A percentile compares a stretch with the other conserved stretches of the same genome.
phyloP scores from a whole-genome alignment of 1,139 yeast genomes.

The Wickerhamiella pararugosa region DNA sequence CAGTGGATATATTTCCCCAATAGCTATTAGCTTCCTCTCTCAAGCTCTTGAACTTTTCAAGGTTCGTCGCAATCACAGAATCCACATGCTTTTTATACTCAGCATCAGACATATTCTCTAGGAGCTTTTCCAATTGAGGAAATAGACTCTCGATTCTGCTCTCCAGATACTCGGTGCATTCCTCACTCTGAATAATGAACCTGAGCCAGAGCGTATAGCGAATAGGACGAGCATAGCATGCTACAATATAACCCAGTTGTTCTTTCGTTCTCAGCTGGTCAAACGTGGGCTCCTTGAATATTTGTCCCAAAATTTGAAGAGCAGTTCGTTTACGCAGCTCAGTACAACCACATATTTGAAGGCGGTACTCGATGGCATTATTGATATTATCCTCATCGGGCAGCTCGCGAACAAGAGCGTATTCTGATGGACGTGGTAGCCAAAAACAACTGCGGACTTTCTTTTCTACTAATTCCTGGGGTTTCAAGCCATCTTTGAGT shows the following conservation, averaged over 20 bases:
- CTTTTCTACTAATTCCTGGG: conserved; percentile 18
- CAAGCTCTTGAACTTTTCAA: conserved; percentile 61
- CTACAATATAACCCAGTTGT: conserved; percentile 82
- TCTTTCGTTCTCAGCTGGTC: conserved; percentile 83
- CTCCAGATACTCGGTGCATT: conserved; percentile 58
- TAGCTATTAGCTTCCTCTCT: conserved; percentile 56
- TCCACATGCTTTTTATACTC: conserved; percentile 56
- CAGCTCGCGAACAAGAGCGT: conserved; percentile 6
- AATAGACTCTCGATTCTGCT: conserved; percentile 50
- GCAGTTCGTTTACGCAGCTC: conserved; percentile 30
- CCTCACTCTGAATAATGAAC: conserved; percentile 75
- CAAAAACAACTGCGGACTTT: conserved; percentile 1
- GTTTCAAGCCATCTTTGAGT: conserved; percentile 25
- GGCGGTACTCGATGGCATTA: conserved; percentile 67
- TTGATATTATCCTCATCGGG: conserved; percentile 59
- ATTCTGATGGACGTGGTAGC: conserved; percentile 7
- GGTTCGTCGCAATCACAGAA: conserved; percentile 50
- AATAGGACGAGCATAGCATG: conserved; percentile 53
- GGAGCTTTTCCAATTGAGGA: conserved; percentile 28
- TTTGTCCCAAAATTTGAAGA: conserved; percentile 53
- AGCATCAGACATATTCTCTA: conserved; percentile 36
- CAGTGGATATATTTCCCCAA: conserved; percentile 54
- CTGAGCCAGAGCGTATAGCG: conserved; percentile 68
- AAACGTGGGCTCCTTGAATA: conserved; percentile 76
- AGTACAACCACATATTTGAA: conserved; percentile 43